Evolutionary conservation across 2,329 filamentous ascomycete genomes (phyloP).

Genomic region (Claviceps paspali): DNA sequence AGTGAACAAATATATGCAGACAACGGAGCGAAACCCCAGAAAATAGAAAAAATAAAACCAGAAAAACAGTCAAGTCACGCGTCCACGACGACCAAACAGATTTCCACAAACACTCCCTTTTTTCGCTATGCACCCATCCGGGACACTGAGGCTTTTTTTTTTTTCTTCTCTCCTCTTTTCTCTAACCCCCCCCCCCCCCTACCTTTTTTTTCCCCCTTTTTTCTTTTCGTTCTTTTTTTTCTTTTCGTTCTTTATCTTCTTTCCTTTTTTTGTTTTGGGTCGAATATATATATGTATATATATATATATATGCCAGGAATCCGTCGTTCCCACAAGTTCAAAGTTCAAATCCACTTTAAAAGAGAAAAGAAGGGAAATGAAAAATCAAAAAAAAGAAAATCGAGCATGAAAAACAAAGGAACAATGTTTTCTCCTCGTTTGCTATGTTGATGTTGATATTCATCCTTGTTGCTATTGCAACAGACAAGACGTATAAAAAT

Average conservation of each 20-base stretch:
- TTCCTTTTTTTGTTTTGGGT: no score
- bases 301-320: no score
- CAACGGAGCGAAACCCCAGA: no score
- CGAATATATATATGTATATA: no score
- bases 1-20: conserved; percentile 7
- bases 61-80: conserved; percentile 17
- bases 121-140: conserved; percentile 28
- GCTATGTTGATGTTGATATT: conserved; percentile 2
- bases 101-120: conserved; percentile 24
- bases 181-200: no score
- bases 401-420: no score
- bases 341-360: conserved; percentile 7
- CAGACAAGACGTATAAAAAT: conserved; percentile 1
- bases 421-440: background rate
- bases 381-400: background rate
- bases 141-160: conserved; percentile 25
- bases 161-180: no score
- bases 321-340: conserved; percentile 7
- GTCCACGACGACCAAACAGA: conserved; percentile 23
- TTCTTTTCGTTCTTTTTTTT: no score
- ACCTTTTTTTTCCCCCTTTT: no score
- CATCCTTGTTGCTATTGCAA: conserved; percentile 18
- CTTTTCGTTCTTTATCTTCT: no score
- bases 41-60: no score
- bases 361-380: background rate